Conservation (phyloP, 495 filamentous ascomycete genomes). For the Hypoxylon intermedium region DNA sequence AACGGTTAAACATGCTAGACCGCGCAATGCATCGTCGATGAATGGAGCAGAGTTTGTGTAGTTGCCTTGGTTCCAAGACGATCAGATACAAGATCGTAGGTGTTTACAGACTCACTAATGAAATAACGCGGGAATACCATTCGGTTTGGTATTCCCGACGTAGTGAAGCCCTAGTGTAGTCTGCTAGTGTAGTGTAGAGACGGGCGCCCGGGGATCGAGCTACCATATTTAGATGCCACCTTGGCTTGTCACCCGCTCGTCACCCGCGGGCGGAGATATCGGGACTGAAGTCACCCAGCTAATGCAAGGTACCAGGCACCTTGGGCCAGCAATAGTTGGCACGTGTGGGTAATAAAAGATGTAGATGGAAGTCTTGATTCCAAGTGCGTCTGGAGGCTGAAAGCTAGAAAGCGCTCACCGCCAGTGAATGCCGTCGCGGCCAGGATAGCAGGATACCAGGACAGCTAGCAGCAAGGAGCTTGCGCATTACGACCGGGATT, state of each 20-base stretch:
- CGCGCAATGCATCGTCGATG: conserved; percentile 1
- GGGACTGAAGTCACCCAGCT: conserved; percentile 27
- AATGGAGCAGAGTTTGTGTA: too few species aligned
- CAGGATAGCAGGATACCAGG: too few species aligned
- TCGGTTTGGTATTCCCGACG: too few species aligned
- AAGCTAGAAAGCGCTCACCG: conserved; percentile 14
- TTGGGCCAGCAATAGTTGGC: conserved; percentile 18
- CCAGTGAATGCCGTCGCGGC: conserved; percentile 3
- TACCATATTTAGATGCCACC: conserved; percentile 29
- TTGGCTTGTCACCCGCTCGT: conserved; percentile 19
- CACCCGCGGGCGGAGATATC: conserved; percentile 36
- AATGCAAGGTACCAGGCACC: conserved; percentile 39
- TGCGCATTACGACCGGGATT: neutral
- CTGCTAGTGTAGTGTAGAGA: too few species aligned
- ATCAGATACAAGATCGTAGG: too few species aligned
- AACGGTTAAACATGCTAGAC: conserved; percentile 29
- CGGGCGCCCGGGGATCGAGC: conserved; percentile 16
- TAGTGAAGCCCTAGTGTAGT: too few species aligned
- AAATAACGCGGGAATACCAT: too few species aligned
- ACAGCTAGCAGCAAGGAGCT: conserved; percentile 2
- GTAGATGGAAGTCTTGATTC: conserved; percentile 5
- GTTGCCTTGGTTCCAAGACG: too few species aligned
- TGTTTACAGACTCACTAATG: too few species aligned
- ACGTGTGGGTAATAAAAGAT: conserved; percentile 20
- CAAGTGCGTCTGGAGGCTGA: neutral